phyloP scores from a whole-genome alignment of 2,329 filamentous ascomycete genomes.

The Plectosphaerella plurivora region DNA sequence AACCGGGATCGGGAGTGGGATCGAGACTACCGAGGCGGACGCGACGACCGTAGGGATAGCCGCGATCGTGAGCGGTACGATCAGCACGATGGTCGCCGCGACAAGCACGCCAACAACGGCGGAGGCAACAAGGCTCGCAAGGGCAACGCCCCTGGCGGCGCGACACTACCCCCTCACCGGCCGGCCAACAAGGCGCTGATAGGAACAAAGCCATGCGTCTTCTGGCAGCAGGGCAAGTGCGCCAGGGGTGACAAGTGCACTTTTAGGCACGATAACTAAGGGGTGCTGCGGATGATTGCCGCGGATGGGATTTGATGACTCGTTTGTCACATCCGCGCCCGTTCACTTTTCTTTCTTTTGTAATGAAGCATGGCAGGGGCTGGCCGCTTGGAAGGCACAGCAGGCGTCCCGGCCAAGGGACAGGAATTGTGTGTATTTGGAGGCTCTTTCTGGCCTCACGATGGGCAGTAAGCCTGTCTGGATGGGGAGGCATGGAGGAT shows the following conservation, averaged over 20 bases:
- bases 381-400: not conserved
- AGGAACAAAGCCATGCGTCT: constrained; percentile 65
- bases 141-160: constrained; percentile 16
- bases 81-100: constrained; percentile 21
- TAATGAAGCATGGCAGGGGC: not conserved
- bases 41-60: constrained; percentile 13
- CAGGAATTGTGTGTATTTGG: no score
- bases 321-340: not conserved
- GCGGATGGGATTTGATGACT: not conserved
- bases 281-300: no score
- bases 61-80: constrained; percentile 28
- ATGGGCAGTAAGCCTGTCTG: not conserved
- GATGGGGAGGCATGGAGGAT: not conserved
- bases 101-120: constrained; percentile 20
- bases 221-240: constrained; percentile 68
- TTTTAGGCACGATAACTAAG: constrained; percentile 58
- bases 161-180: constrained; percentile 34
- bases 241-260: constrained; percentile 71
- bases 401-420: not conserved
- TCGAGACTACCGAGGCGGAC: constrained; percentile 7
- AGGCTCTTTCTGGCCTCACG: not conserved
- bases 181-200: constrained; percentile 52
- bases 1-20: constrained; percentile 16
- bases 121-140: constrained; percentile 31
- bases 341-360: not conserved